Conservation (phyloP, 148 eudicot genomes). For the Cornus kousa region DNA sequence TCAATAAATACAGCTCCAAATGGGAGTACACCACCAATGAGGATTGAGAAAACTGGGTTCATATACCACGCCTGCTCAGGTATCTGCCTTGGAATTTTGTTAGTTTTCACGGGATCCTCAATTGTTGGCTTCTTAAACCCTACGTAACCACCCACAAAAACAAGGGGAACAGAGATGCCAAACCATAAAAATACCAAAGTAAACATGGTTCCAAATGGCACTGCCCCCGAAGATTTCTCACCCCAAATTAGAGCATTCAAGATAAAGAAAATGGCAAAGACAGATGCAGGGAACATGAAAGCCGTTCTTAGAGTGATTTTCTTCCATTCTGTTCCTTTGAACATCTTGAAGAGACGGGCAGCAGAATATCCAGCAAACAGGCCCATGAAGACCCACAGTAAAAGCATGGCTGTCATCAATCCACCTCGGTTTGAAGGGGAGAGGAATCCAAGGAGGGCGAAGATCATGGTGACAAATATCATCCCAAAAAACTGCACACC, state of each 20-base stretch:
- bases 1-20: constrained; percentile 61
- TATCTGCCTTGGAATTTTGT: constrained; percentile 53
- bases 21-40: constrained; percentile 58
- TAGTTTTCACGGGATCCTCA: constrained; percentile 56
- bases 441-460: constrained; percentile 53
- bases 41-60: constrained; percentile 47
- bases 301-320: constrained; percentile 43
- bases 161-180: constrained; percentile 54
- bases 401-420: constrained; percentile 52
- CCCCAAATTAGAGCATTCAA: constrained; percentile 55
- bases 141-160: constrained; percentile 47
- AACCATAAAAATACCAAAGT: constrained; percentile 56
- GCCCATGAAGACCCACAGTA: constrained; percentile 57
- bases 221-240: constrained; percentile 56
- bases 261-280: constrained; percentile 39
- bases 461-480: constrained; percentile 49
- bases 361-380: constrained; percentile 50
- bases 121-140: constrained; percentile 48
- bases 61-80: constrained; percentile 61
- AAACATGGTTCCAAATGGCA: constrained; percentile 59
- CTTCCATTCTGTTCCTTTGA: constrained; percentile 61
- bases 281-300: constrained; percentile 44
- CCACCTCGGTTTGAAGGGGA: constrained; percentile 60
- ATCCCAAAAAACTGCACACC: constrained; percentile 53
- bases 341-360: constrained; percentile 47